Base-by-base conservation (phyloP, 2,329 filamentous ascomycete species). In the Pyrenophora teres region DNA sequence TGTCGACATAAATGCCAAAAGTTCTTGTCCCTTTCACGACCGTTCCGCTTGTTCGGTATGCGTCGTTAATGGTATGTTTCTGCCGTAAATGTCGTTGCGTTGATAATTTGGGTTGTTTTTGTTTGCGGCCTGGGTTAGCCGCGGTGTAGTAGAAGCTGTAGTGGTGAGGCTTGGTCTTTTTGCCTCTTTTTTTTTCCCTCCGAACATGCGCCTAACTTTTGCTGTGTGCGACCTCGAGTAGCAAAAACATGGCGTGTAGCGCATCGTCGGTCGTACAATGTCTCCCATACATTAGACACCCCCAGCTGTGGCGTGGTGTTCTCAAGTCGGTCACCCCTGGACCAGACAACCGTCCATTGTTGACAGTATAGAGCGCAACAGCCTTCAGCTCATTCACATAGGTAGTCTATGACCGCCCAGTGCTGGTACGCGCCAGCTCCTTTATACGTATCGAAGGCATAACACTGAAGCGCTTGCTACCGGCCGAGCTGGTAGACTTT, bases 401-500 rank as follows among this genome's bases (percentile, higher is more conserved):
- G 3, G 9, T 25, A 30, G 3, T 25, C 6, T 63, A 70, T 43
- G 65, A 59, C 19, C 67, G 64, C 36, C 63, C 62, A 30, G 64
- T 67, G 39, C 63, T 62, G 18, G 54, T 62, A 16, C 67, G 63
- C 3, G 63, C 60, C 6, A 74, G 52, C 51, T 73, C 70, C 52
- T 57, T 67, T 50, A 74, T 68, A 40, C 67, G 51, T 32, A 71
- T 60, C 6, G 60, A 59, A 10, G 71, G 70, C 52, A 66, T 65
- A 52, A 72, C 72, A 63, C 69, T 72, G 55, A 71, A 64, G 30
- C 71, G 70, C 27, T 67, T 60, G 57, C 44, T 65, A 45, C 54
- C 63, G 41, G 63, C 63, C 3, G 63, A 57, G 31, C 58, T 59
- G 21, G 66, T 62, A 15, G 64, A 67, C 6, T 64, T 70, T 36